Conservation (phyloP, 139 green algal species). For the Trebouxia sp. region DNA sequence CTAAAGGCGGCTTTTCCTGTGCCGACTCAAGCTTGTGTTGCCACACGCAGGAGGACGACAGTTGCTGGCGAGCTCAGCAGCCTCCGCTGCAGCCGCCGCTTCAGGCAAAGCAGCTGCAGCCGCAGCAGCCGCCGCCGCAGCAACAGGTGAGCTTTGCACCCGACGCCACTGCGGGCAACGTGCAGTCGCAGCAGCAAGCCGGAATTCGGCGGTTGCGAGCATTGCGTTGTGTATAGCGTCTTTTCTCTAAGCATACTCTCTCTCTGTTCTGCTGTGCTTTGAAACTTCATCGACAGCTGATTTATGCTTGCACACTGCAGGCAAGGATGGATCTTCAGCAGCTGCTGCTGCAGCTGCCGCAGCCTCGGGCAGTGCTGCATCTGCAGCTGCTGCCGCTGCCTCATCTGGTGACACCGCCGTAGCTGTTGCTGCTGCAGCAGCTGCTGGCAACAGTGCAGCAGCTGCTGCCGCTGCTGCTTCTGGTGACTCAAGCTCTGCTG, state of each 20-base stretch:
- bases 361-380: background rate
- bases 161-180: too few species aligned
- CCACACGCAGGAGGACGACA: too few species aligned
- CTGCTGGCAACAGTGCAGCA: background rate
- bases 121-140: background rate
- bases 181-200: too few species aligned
- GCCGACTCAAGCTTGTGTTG: too few species aligned
- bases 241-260: too few species aligned
- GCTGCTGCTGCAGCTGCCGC: constrained; percentile 13
- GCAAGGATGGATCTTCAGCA: background rate
- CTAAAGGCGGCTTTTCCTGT: too few species aligned
- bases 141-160: background rate
- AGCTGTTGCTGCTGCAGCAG: constrained; percentile 17
- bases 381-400: constrained; percentile 24
- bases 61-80: constrained; percentile 5
- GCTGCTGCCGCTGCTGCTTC: constrained; percentile 15
- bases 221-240: too few species aligned
- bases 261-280: too few species aligned
- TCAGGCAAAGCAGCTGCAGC: constrained; percentile 1
- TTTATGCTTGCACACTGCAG: too few species aligned
- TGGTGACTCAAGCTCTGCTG: constrained; percentile 16
- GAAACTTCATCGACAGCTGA: too few species aligned
- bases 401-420: constrained; percentile 9
- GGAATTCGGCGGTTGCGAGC: too few species aligned
- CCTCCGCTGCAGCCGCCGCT: background rate